A percentile compares a stretch with the other conserved stretches of the same genome.
Conservation (phyloP, 768 basidiomycete genomes). For the Lactarius evosmus region DNA sequence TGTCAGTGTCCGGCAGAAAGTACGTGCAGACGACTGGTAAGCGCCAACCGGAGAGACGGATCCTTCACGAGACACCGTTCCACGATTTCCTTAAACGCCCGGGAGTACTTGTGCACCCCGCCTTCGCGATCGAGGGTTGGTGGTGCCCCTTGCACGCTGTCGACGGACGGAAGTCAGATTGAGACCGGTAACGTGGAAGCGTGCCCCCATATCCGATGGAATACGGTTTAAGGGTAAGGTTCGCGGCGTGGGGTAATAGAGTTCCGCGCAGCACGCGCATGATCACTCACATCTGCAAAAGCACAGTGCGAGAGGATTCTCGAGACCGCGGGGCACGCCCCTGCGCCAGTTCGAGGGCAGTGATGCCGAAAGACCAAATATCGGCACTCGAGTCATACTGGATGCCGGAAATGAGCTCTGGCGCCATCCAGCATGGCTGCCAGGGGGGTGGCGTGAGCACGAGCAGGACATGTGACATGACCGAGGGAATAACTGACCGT, state of each 20-base stretch:
- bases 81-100: constrained; percentile 78
- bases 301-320: constrained; percentile 67
- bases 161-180: constrained; percentile 1
- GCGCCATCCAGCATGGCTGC: constrained; percentile 95
- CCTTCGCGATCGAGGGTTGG: constrained; percentile 74
- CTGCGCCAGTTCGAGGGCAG: constrained; percentile 85
- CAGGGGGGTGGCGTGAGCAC: not conserved
- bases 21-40: not conserved
- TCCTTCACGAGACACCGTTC: constrained; percentile 83
- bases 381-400: constrained; percentile 86
- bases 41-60: constrained; percentile 62
- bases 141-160: constrained; percentile 69
- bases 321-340: constrained; percentile 84
- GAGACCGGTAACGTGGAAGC: not conserved
- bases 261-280: not conserved
- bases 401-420: constrained; percentile 83
- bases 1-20: not conserved
- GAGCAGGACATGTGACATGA: not conserved
- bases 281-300: constrained; percentile 63
- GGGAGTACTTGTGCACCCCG: constrained; percentile 72
- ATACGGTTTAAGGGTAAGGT: not conserved
- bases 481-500: constrained; percentile 51
- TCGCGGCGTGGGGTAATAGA: not conserved
- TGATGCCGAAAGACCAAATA: constrained; percentile 96
- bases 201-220: not conserved